phyloP scores from a whole-genome alignment of 208 protist genomes.

The Phytomonas serpens region DNA sequence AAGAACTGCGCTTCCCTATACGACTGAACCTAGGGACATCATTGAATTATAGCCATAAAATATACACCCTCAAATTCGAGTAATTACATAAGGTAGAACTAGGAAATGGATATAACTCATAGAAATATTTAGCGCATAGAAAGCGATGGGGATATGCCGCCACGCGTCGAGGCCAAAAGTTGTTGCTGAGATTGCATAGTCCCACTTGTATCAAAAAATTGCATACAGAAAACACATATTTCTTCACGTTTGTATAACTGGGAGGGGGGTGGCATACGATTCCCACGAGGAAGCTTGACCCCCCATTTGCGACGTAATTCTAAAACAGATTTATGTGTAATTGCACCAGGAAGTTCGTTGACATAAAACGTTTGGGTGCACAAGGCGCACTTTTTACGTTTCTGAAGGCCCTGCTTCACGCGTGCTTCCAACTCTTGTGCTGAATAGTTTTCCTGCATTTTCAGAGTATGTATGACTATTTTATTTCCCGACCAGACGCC shows the following conservation, averaged over 20 bases:
- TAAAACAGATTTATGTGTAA: conserved; percentile 90
- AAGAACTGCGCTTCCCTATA: neutral
- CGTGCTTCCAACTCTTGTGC: conserved; percentile 65
- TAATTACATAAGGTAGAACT: neutral
- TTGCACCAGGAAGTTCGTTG: conserved; percentile 83
- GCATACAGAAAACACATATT: conserved; percentile 92
- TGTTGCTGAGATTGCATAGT: conserved; percentile 82
- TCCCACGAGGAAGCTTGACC: conserved; percentile 70
- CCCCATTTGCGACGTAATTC: conserved; percentile 88
- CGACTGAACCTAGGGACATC: neutral
- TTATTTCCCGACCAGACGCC: neutral
- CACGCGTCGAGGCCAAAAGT: conserved; percentile 80
- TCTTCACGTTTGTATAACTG: conserved; percentile 89
- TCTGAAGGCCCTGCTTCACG: conserved; percentile 87
- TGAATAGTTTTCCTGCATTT: conserved; percentile 32
- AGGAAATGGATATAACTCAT: neutral
- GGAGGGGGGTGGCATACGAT: conserved; percentile 85
- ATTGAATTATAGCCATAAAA: neutral
- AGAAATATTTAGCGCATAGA: conserved; percentile 45
- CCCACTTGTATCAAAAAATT: conserved; percentile 89
- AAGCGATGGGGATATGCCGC: conserved; percentile 67
- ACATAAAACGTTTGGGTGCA: conserved; percentile 90
- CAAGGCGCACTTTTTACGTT: conserved; percentile 85
- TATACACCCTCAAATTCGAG: neutral
- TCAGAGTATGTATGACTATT: conserved; percentile 17